phyloP scores from a whole-genome alignment of 345 rosid genomes.

The Theobroma cacao region DNA sequence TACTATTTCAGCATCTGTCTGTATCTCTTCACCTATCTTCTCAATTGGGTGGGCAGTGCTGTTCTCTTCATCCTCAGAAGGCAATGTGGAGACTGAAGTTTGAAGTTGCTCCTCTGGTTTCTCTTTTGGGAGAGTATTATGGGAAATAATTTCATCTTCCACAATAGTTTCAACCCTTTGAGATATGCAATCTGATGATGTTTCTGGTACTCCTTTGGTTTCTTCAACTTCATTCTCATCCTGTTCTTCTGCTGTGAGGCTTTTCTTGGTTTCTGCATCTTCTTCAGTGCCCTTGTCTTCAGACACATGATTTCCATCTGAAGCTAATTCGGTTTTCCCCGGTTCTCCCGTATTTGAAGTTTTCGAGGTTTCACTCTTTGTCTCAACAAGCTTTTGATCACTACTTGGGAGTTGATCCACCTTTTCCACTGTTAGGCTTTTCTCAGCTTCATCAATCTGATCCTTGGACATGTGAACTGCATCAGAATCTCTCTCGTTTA shows the following conservation, averaged over 20 bases:
- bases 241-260: constrained; percentile 5
- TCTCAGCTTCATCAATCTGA: constrained; percentile 1
- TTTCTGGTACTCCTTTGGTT: neutral
- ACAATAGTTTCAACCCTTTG: neutral
- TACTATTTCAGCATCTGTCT: constrained; percentile 9
- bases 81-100: constrained; percentile 7
- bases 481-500: neutral
- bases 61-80: constrained; percentile 14
- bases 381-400: neutral
- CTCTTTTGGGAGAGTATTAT: neutral
- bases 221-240: neutral
- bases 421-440: neutral
- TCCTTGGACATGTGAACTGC: neutral
- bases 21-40: constrained; percentile 15
- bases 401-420: neutral
- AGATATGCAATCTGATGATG: neutral
- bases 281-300: constrained; percentile 1
- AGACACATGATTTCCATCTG: neutral
- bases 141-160: neutral
- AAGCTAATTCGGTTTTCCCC: constrained; percentile 7
- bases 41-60: neutral
- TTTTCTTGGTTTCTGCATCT: neutral
- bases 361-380: neutral
- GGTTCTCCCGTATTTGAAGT: neutral
- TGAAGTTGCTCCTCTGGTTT: constrained; percentile 5